These are phyloP conservation scores for Trichosporon ovoides DNA, from an alignment of 1,284 basidiomycete genomes.

Conservation along the genomic window DNA sequence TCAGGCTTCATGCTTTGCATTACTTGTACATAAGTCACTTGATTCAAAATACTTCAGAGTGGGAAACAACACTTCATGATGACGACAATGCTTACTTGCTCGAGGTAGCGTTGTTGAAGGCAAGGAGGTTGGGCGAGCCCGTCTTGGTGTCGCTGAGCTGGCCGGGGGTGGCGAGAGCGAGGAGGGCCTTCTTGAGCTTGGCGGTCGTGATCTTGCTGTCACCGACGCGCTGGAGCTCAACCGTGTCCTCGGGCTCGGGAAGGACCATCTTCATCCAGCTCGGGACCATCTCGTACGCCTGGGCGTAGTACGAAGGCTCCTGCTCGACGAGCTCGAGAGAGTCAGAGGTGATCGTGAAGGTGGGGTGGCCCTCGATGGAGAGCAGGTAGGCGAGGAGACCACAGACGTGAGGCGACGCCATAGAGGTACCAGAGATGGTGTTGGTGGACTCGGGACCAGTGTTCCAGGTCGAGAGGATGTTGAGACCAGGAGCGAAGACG, in stretches of 20 bases:
- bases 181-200: slow-evolving; percentile 68
- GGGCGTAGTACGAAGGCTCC: slow-evolving; percentile 50
- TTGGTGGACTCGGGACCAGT: slow-evolving; percentile 57
- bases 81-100: neutral
- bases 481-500: slow-evolving; percentile 74
- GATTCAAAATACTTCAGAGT: slow-evolving; percentile 1
- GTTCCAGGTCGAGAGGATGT: slow-evolving; percentile 74
- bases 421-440: slow-evolving; percentile 60
- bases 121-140: slow-evolving; percentile 64
- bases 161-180: slow-evolving; percentile 59
- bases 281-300: slow-evolving; percentile 46
- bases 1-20: neutral
- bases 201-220: slow-evolving; percentile 55
- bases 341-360: slow-evolving; percentile 51
- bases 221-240: slow-evolving; percentile 27
- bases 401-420: slow-evolving; percentile 57
- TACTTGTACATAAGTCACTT: slow-evolving; percentile 2
- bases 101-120: slow-evolving; percentile 75
- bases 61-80: neutral
- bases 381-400: slow-evolving; percentile 79
- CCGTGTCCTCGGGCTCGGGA: slow-evolving; percentile 39
- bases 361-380: slow-evolving; percentile 64
- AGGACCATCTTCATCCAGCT: slow-evolving; percentile 34
- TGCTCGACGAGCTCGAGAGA: slow-evolving; percentile 45
- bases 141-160: slow-evolving; percentile 50